These are phyloP conservation scores for Tripidium arundinaceum DNA, from an alignment of 202 grass and related monocot species.

Conservation along the genomic window DNA sequence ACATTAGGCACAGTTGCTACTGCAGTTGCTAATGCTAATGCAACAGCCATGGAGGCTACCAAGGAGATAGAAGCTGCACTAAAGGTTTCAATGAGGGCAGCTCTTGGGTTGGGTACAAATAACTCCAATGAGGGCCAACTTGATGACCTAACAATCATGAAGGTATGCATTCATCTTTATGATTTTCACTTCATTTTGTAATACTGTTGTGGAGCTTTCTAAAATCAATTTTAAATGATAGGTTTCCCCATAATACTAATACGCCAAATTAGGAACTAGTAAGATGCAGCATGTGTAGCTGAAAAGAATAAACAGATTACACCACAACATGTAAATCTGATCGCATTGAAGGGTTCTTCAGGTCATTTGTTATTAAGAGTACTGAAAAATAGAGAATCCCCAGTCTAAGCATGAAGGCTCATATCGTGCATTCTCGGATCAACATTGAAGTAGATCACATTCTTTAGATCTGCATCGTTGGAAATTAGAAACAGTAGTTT, in stretches of 20 bases:
- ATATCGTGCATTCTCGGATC: background rate
- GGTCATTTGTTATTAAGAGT: slow-evolving; percentile 5
- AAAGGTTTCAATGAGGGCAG: no score
- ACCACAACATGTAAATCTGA: slow-evolving; percentile 6
- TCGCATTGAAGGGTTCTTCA: background rate
- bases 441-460: slow-evolving; percentile 9
- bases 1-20: no score
- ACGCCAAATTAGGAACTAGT: background rate
- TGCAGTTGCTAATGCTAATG: no score
- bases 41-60: no score
- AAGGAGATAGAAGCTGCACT: no score
- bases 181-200: no score
- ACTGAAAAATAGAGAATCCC: background rate
- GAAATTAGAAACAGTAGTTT: background rate
- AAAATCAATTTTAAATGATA: no score
- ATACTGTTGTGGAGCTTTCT: no score
- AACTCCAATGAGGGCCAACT: no score
- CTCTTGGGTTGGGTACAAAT: no score
- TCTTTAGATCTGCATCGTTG: background rate
- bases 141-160: no score
- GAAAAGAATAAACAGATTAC: background rate
- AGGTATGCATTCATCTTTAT: no score
- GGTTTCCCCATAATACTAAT: background rate
- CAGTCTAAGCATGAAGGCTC: slow-evolving; percentile 4
- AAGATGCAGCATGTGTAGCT: background rate